phyloP scores from a whole-genome alignment of 768 basidiomycete genomes.

The Mycena venus region DNA sequence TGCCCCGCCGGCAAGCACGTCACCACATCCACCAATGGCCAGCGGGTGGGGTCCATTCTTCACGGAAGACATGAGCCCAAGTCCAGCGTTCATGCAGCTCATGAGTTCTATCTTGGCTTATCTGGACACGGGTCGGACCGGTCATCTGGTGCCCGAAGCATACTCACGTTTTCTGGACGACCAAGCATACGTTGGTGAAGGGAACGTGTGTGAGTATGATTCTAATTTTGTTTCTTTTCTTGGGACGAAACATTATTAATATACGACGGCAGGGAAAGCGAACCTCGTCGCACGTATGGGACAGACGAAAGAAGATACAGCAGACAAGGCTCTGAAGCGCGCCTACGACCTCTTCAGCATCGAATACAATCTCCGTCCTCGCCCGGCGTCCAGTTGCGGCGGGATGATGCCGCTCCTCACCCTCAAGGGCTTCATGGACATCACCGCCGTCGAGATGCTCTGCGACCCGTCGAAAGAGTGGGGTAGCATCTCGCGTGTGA shows the following conservation, averaged over 20 bases:
- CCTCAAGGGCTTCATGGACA: conserved; percentile 25
- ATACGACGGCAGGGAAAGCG: not conserved
- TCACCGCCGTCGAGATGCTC: conserved; percentile 28
- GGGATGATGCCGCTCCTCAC: conserved; percentile 28
- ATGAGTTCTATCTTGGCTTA: conserved; percentile 19
- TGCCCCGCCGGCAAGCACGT: not conserved
- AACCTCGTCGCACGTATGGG: conserved; percentile 2
- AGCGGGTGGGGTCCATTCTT: conserved; percentile 28
- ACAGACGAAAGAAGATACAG: conserved; percentile 18
- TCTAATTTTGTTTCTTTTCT: not conserved
- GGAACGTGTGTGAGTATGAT: conserved; percentile 21
- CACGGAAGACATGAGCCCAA: conserved; percentile 11
- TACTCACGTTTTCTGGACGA: conserved; percentile 30
- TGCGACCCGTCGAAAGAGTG: conserved; percentile 23
- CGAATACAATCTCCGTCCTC: conserved; percentile 28
- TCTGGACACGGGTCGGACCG: conserved; percentile 25
- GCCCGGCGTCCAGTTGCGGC: not conserved
- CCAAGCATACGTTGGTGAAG: conserved; percentile 19
- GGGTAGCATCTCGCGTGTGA: conserved; percentile 21
- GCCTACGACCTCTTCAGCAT: conserved; percentile 34
- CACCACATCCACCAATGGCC: not conserved
- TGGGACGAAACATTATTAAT: not conserved
- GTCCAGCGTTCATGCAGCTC: conserved; percentile 8
- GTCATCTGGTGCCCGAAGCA: conserved; percentile 29
- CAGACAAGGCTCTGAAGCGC: conserved; percentile 26